A percentile compares a stretch with the other conserved stretches of the same genome.
phyloP scores from a whole-genome alignment of 805 yeast species.

The Schwanniomyces occidentalis region DNA sequence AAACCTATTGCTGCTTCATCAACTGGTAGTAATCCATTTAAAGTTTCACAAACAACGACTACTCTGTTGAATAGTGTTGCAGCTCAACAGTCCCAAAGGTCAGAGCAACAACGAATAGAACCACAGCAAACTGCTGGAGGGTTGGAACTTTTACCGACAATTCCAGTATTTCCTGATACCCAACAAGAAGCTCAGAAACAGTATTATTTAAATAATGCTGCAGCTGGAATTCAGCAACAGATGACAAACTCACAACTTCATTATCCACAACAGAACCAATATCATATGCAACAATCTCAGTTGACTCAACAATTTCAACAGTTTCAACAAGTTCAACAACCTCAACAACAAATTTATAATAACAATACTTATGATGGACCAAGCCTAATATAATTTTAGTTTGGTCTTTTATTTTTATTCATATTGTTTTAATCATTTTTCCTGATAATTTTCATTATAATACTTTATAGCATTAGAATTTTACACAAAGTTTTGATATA shows the following conservation, averaged over 20 bases:
- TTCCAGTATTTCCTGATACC: slow-evolving; percentile 70
- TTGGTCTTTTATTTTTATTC: too few relatives aligned
- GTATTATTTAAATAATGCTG: slow-evolving; percentile 37
- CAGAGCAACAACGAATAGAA: slow-evolving; percentile 29
- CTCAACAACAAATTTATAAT: too few relatives aligned
- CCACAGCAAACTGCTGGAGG: slow-evolving; percentile 74
- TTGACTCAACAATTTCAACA: slow-evolving; percentile 6
- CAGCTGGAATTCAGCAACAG: slow-evolving; percentile 31
- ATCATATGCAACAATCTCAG: slow-evolving; percentile 4
- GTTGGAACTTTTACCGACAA: slow-evolving; percentile 61
- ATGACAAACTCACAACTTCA: slow-evolving; percentile 7
- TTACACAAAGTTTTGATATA: too few relatives aligned
- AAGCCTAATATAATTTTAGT: slow-evolving; percentile 20
- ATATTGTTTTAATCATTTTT: too few relatives aligned
- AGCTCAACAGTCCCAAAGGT: slow-evolving; percentile 13
- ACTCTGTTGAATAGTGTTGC: slow-evolving; percentile 26
- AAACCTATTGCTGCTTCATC: slow-evolving; percentile 30
- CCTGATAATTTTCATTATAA: too few relatives aligned
- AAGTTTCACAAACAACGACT: slow-evolving; percentile 38
- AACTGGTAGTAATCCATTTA: slow-evolving; percentile 66
- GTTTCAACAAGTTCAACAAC: too few relatives aligned
- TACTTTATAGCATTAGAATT: too few relatives aligned
- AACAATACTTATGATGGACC: slow-evolving; percentile 19
- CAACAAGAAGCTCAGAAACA: slow-evolving; percentile 44
- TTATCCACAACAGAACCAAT: slow-evolving; percentile 9